These are phyloP conservation scores for Mortierella alpina DNA, from an alignment of 192 early-diverging fungal species.

Conservation along the genomic window DNA sequence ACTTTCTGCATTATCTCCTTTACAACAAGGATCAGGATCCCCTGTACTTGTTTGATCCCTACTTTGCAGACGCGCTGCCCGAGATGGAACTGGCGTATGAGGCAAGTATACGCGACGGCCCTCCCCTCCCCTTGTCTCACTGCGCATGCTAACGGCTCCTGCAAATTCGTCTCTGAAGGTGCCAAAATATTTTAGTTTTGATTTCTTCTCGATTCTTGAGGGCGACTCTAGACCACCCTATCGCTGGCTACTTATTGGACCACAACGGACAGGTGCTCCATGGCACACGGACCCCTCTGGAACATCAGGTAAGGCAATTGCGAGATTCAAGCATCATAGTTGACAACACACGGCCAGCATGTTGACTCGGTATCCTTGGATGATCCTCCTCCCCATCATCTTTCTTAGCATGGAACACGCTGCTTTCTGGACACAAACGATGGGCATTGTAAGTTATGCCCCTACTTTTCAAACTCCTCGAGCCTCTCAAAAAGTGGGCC, in stretches of 20 bases:
- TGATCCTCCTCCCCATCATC: background rate
- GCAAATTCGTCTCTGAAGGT: slow-evolving; percentile 20
- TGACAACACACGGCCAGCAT: too few relatives aligned
- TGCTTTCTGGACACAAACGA: slow-evolving; percentile 58
- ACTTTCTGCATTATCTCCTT: slow-evolving; percentile 51
- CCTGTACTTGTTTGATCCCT: slow-evolving; percentile 59
- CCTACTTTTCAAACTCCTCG: too few relatives aligned
- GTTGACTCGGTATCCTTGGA: too few relatives aligned
- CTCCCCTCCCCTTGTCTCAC: background rate
- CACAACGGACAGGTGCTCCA: slow-evolving; percentile 54
- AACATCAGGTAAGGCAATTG: slow-evolving; percentile 40
- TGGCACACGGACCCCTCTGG: slow-evolving; percentile 61
- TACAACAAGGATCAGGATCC: slow-evolving; percentile 55
- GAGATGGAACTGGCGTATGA: slow-evolving; percentile 55
- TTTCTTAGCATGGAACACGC: slow-evolving; percentile 58
- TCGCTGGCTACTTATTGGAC: slow-evolving; percentile 61
- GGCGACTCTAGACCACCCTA: slow-evolving; percentile 46
- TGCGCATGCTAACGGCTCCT: background rate
- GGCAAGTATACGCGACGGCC: slow-evolving; percentile 3
- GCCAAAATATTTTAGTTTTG: slow-evolving; percentile 54
- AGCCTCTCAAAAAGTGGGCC: too few relatives aligned
- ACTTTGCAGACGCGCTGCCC: slow-evolving; percentile 44
- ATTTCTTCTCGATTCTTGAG: slow-evolving; percentile 51
- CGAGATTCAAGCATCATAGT: background rate
- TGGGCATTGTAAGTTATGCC: slow-evolving; percentile 58